Base-by-base conservation (phyloP, 805 yeast species). In the Sugiyamaella valdiviana region DNA sequence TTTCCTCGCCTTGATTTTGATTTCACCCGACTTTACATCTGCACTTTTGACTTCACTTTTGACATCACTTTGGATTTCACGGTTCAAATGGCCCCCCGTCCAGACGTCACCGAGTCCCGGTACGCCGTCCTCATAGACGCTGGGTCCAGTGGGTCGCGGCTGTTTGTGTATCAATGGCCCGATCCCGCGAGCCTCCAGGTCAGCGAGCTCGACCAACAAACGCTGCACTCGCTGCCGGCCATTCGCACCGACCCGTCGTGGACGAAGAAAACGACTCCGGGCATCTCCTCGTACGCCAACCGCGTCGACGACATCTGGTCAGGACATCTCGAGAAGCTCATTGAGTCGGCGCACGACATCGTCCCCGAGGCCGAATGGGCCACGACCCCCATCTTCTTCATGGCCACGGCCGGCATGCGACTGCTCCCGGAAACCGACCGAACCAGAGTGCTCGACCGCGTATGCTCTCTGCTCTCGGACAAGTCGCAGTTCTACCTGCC, bases 391-490 rank as follows among this genome's bases (percentile, higher is more conserved):
- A 75, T 93, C 1, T 93, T 80, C 57, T 78, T 93, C n/a, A 78
- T 86, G 56, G 95, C 98, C 2, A 93, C 99, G 0, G 99, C 99
- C 4, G 99, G 99, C 1, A 88, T 93, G 95, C 75, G 99, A 53
- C 68, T 93, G 38, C 62, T 91, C 40, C 78, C 83, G 0, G 70
- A 72, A 29, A 63, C 67, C 15, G 76, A 77, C 42, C 82, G 81
- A 52, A 60, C 70, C 6, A 68, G 63, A 35, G 73, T 93, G 2
- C 66, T 91, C 39, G 55, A 67, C 9, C 74, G 77, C 45, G 77
- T 88, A 0, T 91, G 98, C 64, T 49, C 64, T 6, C 65, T 72
- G 6, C 67, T 91, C 24, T 68, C 70, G 47, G 63, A 72, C 15
- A 71, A 82, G 39, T 73, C 88, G 2, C 64, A 71, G 10, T 91